Evolutionary conservation across 257 asterid species (phyloP).

Genomic region (Paulownia fortunei): DNA sequence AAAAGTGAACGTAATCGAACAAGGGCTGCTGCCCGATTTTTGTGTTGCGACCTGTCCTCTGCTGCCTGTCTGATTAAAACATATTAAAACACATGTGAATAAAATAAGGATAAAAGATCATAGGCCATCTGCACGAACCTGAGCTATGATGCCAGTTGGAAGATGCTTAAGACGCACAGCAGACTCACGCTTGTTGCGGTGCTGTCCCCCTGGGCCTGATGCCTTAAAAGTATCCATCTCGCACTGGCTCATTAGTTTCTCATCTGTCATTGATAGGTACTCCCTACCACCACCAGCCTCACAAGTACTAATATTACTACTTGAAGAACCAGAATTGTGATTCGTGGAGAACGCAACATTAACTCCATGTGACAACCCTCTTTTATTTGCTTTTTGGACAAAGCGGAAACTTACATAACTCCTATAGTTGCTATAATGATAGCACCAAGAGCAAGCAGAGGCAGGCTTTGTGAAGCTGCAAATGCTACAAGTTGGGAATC

Average conservation of each 20-base stretch:
- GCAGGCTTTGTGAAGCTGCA: conserved; percentile 35
- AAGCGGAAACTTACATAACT: conserved; percentile 23
- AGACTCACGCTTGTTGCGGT: conserved; percentile 97
- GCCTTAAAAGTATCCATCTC: conserved; percentile 84
- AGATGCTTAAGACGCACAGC: conserved; percentile 97
- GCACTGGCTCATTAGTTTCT: conserved; percentile 82
- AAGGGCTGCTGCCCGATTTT: conserved; percentile 84
- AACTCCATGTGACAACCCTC: conserved; percentile 27
- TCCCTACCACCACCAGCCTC: conserved; percentile 52
- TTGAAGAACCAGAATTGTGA: conserved; percentile 31
- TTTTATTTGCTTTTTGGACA: conserved; percentile 23
- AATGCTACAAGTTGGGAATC: conserved; percentile 42
- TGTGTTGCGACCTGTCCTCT: conserved; percentile 95
- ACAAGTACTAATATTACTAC: conserved; percentile 16
- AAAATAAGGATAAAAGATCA: conserved; percentile 11
- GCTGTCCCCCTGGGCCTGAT: conserved; percentile 99
- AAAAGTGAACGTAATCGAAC: conserved; percentile 71
- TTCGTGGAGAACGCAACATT: conserved; percentile 36
- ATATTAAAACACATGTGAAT: conserved; percentile 17
- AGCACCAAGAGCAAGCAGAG: conserved; percentile 33
- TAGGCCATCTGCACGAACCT: conserved; percentile 51
- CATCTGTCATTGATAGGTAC: conserved; percentile 75
- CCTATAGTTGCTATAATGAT: conserved; percentile 18
- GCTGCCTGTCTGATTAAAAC: conserved; percentile 63
- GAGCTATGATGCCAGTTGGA: conserved; percentile 86